A percentile compares a stretch with the other conserved stretches of the same genome.
Conservation (phyloP, 1,284 basidiomycete species). For the Melampsora medusae region DNA sequence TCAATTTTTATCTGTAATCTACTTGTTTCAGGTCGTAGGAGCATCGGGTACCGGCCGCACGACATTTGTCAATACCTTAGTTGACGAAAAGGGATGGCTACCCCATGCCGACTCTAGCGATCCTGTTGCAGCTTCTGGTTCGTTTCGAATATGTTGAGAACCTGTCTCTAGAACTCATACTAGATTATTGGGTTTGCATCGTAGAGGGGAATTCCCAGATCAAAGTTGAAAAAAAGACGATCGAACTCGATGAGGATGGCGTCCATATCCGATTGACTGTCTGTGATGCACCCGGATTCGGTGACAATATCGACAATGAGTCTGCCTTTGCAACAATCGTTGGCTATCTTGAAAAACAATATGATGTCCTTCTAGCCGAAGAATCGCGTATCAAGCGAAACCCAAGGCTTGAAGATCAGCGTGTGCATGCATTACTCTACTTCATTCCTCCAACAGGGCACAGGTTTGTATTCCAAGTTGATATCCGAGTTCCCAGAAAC, state of each 20-base stretch:
- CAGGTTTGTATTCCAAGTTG: slow-evolving; percentile 52
- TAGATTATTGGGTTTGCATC: slow-evolving; percentile 42
- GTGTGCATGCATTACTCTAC: slow-evolving; percentile 88
- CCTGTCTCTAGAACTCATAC: neutral
- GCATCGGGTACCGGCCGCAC: slow-evolving; percentile 93
- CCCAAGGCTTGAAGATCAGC: slow-evolving; percentile 96
- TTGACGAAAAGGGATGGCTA: slow-evolving; percentile 44
- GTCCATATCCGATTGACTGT: slow-evolving; percentile 96
- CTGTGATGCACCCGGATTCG: slow-evolving; percentile 98
- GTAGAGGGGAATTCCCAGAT: slow-evolving; percentile 54
- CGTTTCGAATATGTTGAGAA: neutral
- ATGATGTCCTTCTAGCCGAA: slow-evolving; percentile 97
- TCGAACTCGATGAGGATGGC: slow-evolving; percentile 94
- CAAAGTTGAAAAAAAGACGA: slow-evolving; percentile 48
- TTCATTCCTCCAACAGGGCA: slow-evolving; percentile 94
- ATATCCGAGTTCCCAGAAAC: neutral
- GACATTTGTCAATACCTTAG: slow-evolving; percentile 93
- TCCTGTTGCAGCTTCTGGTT: slow-evolving; percentile 39
- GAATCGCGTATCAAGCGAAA: slow-evolving; percentile 99
- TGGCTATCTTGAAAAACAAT: slow-evolving; percentile 95
- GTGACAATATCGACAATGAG: slow-evolving; percentile 98
- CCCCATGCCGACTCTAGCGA: slow-evolving; percentile 39
- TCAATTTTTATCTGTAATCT: neutral
- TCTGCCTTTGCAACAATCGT: slow-evolving; percentile 72
- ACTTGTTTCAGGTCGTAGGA: slow-evolving; percentile 58